These are phyloP conservation scores for Alternaria infectoria DNA, from an alignment of 2,329 filamentous ascomycete genomes.

Conservation along the genomic window DNA sequence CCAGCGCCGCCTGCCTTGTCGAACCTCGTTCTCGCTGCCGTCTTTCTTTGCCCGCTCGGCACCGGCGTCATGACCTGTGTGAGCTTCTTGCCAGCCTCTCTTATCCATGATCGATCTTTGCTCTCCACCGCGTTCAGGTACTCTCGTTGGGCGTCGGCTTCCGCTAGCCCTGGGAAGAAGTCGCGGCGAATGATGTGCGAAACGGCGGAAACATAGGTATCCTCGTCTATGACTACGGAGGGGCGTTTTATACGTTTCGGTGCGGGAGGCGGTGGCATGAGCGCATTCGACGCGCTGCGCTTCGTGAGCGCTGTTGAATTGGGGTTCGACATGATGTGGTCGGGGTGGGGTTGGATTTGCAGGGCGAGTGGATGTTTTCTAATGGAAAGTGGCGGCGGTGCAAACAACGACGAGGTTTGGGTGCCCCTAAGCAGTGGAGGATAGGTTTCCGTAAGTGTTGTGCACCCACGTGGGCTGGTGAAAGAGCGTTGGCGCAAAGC, in stretches of 20 bases:
- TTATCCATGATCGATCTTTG: conserved; percentile 83
- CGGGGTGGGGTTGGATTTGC: background rate
- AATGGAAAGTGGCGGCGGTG: background rate
- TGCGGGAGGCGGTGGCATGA: conserved; percentile 88
- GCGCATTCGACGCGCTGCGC: conserved; percentile 66
- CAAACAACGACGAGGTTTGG: background rate
- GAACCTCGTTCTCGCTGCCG: conserved; percentile 37
- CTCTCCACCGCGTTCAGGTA: conserved; percentile 92
- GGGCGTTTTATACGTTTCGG: conserved; percentile 92
- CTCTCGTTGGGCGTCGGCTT: conserved; percentile 86
- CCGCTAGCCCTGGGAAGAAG: conserved; percentile 91
- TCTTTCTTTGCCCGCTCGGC: conserved; percentile 53
- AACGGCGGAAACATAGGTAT: conserved; percentile 86
- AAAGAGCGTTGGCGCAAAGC: conserved; percentile 17
- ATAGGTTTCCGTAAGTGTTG: background rate
- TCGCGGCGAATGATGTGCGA: conserved; percentile 95
- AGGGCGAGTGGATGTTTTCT: background rate
- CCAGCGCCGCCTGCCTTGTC: conserved; percentile 26
- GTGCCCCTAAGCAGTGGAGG: too few relatives aligned
- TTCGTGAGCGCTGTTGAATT: conserved; percentile 70
- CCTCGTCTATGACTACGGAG: conserved; percentile 86
- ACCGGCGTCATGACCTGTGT: conserved; percentile 82
- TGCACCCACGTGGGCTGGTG: conserved; percentile 1
- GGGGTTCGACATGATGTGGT: conserved; percentile 27
- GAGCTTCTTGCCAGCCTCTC: conserved; percentile 70